A percentile compares a stretch with the other conserved stretches of the same genome.
Conservation (phyloP, 495 filamentous ascomycete genomes). For the Tuber borchii region DNA sequence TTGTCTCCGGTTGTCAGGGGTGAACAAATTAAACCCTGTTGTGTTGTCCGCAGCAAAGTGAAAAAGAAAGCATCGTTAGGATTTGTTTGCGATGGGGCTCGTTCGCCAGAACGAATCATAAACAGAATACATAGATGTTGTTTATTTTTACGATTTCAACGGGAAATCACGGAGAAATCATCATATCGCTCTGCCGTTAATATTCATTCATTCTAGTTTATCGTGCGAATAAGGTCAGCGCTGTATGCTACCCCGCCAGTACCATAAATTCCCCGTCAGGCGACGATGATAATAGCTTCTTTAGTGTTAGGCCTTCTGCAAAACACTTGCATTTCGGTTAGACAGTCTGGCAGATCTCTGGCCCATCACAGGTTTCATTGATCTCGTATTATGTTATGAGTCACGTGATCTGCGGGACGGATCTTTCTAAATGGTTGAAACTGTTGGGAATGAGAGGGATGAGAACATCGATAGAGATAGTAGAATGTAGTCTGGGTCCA, state of each 20-base stretch:
- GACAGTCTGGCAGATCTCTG: background rate
- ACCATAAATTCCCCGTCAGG: background rate
- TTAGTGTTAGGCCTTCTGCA: background rate
- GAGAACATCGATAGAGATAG: background rate
- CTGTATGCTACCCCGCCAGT: background rate
- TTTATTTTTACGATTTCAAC: background rate
- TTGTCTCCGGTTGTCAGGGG: constrained; percentile 37
- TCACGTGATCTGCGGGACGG: background rate
- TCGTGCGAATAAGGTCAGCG: background rate
- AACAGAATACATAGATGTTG: background rate
- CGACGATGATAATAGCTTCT: background rate
- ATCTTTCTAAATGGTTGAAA: background rate
- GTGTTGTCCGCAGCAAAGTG: constrained; percentile 20
- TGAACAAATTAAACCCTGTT: constrained; percentile 28
- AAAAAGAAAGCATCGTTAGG: background rate
- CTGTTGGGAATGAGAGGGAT: background rate
- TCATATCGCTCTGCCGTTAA: background rate
- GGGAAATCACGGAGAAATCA: background rate
- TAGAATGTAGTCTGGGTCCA: constrained; percentile 1
- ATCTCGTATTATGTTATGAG: background rate
- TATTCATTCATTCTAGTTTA: background rate
- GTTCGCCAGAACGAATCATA: background rate
- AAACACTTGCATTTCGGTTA: background rate
- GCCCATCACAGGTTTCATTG: background rate
- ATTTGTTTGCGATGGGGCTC: background rate